These are phyloP conservation scores for Anthostomella pinea DNA, from an alignment of 2,329 filamentous ascomycete genomes.

Conservation along the genomic window DNA sequence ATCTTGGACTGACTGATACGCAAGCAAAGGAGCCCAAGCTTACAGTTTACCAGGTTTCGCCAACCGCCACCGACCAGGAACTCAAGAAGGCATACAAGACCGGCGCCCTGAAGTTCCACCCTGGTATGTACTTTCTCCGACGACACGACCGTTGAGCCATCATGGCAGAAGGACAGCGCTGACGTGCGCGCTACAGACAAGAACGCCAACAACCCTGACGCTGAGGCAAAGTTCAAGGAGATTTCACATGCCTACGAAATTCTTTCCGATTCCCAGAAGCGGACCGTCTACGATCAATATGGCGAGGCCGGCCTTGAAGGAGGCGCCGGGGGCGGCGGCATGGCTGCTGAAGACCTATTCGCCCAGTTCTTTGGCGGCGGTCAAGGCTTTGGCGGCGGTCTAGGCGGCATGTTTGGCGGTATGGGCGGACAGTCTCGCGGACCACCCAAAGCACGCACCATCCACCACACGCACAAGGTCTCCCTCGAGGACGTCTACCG, in stretches of 20 bases:
- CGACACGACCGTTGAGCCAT: too few species aligned
- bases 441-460: slow-evolving; percentile 86
- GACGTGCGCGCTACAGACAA: slow-evolving; percentile 64
- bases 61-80: slow-evolving; percentile 77
- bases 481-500: slow-evolving; percentile 97
- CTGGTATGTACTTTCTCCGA: slow-evolving; percentile 53
- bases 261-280: slow-evolving; percentile 88
- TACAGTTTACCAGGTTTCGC: slow-evolving; percentile 58
- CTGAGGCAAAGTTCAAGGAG: slow-evolving; percentile 98
- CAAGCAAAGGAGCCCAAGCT: slow-evolving; percentile 10
- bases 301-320: slow-evolving; percentile 95
- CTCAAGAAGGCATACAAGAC: slow-evolving; percentile 90
- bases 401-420: slow-evolving; percentile 74
- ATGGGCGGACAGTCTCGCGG: slow-evolving; percentile 76
- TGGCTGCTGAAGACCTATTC: slow-evolving; percentile 95
- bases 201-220: slow-evolving; percentile 88
- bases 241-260: slow-evolving; percentile 94
- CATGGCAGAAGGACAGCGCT: too few species aligned
- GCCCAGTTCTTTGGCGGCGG: slow-evolving; percentile 90
- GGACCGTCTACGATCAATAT: slow-evolving; percentile 92
- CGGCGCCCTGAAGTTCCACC: slow-evolving; percentile 79
- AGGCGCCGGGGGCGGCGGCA: slow-evolving; percentile 74
- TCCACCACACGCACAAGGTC: slow-evolving; percentile 98
- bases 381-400: slow-evolving; percentile 68
- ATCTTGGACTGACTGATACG: not conserved